phyloP scores from a whole-genome alignment of 1,139 yeast genomes.

The Magnusiomyces ingens region DNA sequence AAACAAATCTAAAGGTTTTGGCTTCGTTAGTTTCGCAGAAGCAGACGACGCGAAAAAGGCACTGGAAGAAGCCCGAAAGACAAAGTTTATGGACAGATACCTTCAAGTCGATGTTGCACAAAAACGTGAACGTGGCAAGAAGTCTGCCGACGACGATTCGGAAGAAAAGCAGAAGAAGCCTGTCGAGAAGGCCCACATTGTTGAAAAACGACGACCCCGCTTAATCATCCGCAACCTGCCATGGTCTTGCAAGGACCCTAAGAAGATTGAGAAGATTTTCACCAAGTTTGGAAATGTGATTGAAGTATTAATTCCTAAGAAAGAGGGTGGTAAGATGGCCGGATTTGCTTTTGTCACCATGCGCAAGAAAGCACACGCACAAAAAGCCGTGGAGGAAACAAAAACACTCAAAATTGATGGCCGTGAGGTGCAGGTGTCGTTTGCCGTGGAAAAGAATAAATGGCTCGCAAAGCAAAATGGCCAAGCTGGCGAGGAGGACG shows the following conservation, averaged over 20 bases:
- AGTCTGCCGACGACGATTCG: constrained; percentile 19
- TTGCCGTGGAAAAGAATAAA: constrained; percentile 79
- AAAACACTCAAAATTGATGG: constrained; percentile 77
- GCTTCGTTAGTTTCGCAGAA: constrained; percentile 82
- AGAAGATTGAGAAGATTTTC: constrained; percentile 61
- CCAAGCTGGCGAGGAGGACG: constrained; percentile 36
- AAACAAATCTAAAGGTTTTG: constrained; percentile 75
- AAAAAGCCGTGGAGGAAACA: constrained; percentile 68
- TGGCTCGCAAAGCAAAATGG: constrained; percentile 53
- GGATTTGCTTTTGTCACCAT: constrained; percentile 95
- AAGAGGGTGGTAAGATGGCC: constrained; percentile 80
- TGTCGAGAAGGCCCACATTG: constrained; percentile 21
- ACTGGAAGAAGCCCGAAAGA: constrained; percentile 55
- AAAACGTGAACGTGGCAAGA: constrained; percentile 65
- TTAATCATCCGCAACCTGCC: constrained; percentile 87
- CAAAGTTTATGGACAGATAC: constrained; percentile 57
- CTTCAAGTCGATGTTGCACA: constrained; percentile 83
- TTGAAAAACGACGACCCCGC: constrained; percentile 67
- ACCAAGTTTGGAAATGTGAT: constrained; percentile 77
- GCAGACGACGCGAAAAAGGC: constrained; percentile 84
- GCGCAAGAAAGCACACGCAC: constrained; percentile 75
- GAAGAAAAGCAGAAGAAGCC: constrained; percentile 19
- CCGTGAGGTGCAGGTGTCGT: constrained; percentile 89
- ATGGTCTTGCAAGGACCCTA: constrained; percentile 85
- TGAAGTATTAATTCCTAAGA: constrained; percentile 86